phyloP scores from a whole-genome alignment of 306 rosid species.

The Lathyrus sativus region DNA sequence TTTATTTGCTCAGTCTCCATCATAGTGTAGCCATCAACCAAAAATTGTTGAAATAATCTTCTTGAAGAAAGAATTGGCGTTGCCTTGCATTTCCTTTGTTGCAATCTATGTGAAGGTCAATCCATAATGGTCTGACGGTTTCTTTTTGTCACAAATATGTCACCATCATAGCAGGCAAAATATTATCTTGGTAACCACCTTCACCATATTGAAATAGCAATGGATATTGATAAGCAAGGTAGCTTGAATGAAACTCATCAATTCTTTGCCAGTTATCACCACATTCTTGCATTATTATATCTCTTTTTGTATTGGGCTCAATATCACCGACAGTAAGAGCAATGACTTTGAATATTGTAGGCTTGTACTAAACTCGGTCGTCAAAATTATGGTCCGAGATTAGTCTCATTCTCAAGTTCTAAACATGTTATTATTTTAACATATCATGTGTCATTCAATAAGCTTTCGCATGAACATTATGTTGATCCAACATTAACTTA shows the following conservation, averaged over 20 bases:
- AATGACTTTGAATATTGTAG: too few relatives aligned
- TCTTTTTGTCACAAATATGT: background rate
- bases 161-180: background rate
- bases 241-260: background rate
- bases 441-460: too few relatives aligned
- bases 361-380: too few relatives aligned
- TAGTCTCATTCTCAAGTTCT: too few relatives aligned
- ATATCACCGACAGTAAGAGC: background rate
- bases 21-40: background rate
- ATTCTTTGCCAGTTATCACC: background rate
- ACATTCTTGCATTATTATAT: background rate
- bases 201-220: background rate
- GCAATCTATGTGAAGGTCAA: background rate
- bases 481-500: too few relatives aligned
- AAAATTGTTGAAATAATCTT: background rate
- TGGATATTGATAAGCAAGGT: background rate
- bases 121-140: background rate
- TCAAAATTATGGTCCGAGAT: too few relatives aligned
- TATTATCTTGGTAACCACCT: background rate
- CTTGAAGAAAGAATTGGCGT: background rate
- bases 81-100: fast-evolving
- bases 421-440: too few relatives aligned
- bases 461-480: too few relatives aligned
- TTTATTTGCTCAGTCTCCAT: background rate
- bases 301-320: background rate